Percentiles rank a stretch among this genome's conserved stretches.
These are phyloP conservation scores for Sporothrix variecibatus DNA, from an alignment of 2,329 filamentous ascomycete species.

Conservation along the genomic window DNA sequence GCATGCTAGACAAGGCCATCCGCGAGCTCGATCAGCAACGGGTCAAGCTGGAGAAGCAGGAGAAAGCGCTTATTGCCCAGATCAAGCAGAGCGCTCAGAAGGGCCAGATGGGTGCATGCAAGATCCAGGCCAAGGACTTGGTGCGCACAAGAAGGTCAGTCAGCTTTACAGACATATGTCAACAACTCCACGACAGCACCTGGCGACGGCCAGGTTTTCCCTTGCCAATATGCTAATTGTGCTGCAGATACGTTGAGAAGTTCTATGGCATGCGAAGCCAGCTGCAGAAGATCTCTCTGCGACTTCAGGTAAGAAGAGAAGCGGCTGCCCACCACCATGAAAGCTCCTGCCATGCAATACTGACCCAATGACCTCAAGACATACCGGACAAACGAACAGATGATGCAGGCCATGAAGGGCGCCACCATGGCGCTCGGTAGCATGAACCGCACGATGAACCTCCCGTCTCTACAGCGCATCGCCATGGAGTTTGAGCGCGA, in stretches of 20 bases:
- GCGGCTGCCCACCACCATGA: not conserved
- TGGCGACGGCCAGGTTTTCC: not conserved
- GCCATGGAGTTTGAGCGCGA: constrained; percentile 99
- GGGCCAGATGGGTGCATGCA: constrained; percentile 96
- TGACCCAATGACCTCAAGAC: constrained; percentile 58
- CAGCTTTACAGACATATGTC: not conserved
- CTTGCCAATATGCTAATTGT: not conserved
- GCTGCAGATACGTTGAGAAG: constrained; percentile 83
- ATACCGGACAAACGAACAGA: constrained; percentile 96
- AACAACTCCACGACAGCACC: not conserved
- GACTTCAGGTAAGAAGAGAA: constrained; percentile 73
- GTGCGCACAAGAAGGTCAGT: constrained; percentile 79
- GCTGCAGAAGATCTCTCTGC: constrained; percentile 89
- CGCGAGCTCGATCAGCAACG: constrained; percentile 93
- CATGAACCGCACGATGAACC: constrained; percentile 98
- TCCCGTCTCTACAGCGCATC: constrained; percentile 91
- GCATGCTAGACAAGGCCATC: constrained; percentile 95
- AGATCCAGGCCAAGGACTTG: constrained; percentile 96
- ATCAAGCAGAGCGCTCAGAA: constrained; percentile 99
- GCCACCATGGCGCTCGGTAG: constrained; percentile 88
- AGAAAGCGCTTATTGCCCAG: constrained; percentile 93
- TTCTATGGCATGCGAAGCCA: constrained; percentile 99
- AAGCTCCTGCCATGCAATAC: not conserved
- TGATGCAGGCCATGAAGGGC: constrained; percentile 99
- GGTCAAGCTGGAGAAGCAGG: constrained; percentile 95